A percentile compares a stretch with the other conserved stretches of the same genome.
These are phyloP conservation scores for Thraustotheca clavata DNA, from an alignment of 352 stramenopile species.

Conservation along the genomic window DNA sequence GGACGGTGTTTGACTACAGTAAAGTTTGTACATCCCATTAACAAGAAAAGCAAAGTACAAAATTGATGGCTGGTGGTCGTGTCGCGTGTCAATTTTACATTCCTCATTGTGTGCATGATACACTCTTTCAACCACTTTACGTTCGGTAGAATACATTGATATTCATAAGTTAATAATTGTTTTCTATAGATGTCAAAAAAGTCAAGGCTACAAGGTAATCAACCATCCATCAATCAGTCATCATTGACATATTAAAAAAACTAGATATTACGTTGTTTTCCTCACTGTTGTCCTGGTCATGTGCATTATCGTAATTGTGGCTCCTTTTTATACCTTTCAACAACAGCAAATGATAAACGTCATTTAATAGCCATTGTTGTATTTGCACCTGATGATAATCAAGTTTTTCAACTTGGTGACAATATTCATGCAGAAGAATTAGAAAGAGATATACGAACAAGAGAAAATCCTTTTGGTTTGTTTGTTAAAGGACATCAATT, in stretches of 20 bases:
- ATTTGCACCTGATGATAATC: no score
- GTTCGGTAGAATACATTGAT: slow-evolving; percentile 17
- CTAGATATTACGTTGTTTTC: slow-evolving; percentile 50
- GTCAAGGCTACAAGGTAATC: slow-evolving; percentile 30
- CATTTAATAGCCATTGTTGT: no score
- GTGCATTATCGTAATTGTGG: slow-evolving; percentile 43
- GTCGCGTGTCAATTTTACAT: slow-evolving; percentile 28
- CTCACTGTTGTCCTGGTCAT: slow-evolving; percentile 44
- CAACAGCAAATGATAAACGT: no score
- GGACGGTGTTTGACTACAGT: no score
- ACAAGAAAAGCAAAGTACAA: no score
- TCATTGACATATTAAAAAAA: not conserved
- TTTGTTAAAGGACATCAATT: not conserved
- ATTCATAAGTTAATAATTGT: not conserved
- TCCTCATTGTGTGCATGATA: slow-evolving; percentile 25
- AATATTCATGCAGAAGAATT: not conserved
- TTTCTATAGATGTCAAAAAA: not conserved
- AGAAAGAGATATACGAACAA: not conserved
- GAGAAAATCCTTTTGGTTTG: not conserved
- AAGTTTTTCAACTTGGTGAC: no score
- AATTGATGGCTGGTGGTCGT: no score
- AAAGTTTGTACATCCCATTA: no score
- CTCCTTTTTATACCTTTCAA: slow-evolving; percentile 27
- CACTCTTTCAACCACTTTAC: slow-evolving; percentile 26
- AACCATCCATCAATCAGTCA: not conserved